Evolutionary conservation across 1,284 basidiomycete species (phyloP), one percentile per base, ranked within the genome.

Genomic region (Testicularia cyperi): DNA sequence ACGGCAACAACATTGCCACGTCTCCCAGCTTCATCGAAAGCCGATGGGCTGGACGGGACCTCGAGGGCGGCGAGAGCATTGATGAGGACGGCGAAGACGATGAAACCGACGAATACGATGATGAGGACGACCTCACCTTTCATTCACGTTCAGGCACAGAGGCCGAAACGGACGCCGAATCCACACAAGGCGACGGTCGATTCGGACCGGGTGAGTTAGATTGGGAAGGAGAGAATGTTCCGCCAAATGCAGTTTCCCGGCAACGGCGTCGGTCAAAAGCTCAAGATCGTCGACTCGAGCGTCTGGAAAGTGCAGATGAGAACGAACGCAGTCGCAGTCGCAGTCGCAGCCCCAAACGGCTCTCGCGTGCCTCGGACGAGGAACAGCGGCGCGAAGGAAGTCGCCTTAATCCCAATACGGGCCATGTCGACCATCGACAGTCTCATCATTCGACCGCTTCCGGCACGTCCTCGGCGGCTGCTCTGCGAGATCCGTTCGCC

Each of bases 1-100:
- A 73, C 41, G 72, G 72, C 24, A 70, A 75, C 55, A 75, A 75
- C 46, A 65, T 75, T 29, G 67, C 67, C 19, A 75, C 72, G 9
- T 72, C 69, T 8, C 73, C 73, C 5, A 68, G 64, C 38, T 75
- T 75, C 37, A 61, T 67, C 12, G 73, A 74, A 15, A 44, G 64
- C 4, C 66, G 53, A 21, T 75, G 73, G 73, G 53, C 65, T 14
- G 68, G 67, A 1, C 68, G 72, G 16, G 70, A 72, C 13, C 60
- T 60, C 8, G 68, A 68, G 23, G 68, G 65, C 24, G 56, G 44
- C 20, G 70, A 69, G 6, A 61, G 67, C 37, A 39, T 52, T 12
- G 40, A 66, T 35, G 56, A 64, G 26, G 57, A 58, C 30, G 67
- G 63, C 16, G 57, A 68, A 5, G 70, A 72, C 31, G 37, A 61